Conservation (phyloP, 352 stramenopile species). For the Phytophthora pisi region DNA sequence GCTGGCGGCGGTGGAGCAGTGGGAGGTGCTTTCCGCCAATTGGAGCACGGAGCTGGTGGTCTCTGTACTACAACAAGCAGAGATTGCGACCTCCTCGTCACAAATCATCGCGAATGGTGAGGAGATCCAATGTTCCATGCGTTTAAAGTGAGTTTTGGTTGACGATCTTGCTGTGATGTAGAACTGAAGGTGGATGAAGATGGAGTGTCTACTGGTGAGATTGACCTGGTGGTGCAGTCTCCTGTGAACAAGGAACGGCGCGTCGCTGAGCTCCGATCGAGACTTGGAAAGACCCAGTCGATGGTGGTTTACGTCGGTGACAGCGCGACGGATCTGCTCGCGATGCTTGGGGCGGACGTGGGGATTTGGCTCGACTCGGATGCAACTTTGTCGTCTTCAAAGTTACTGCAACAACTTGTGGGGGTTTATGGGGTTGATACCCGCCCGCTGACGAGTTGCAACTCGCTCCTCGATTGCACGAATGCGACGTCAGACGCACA, state of each 20-base stretch:
- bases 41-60: conserved; percentile 64
- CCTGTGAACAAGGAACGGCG: conserved; percentile 56
- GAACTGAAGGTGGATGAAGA: conserved; percentile 53
- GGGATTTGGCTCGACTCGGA: conserved; percentile 45
- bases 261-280: conserved; percentile 27
- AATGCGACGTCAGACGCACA: background rate
- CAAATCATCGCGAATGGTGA: conserved; percentile 65
- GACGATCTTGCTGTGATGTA: conserved; percentile 20
- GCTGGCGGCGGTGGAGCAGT: conserved; percentile 25
- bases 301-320: conserved; percentile 69
- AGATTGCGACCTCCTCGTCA: background rate
- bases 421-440: conserved; percentile 41
- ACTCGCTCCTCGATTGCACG: conserved; percentile 24
- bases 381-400: conserved; percentile 9
- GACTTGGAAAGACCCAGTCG: background rate
- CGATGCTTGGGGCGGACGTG: conserved; percentile 66
- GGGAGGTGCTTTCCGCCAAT: conserved; percentile 67
- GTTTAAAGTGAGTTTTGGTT: background rate
- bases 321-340: conserved; percentile 69
- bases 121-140: background rate
- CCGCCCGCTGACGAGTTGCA: conserved; percentile 25
- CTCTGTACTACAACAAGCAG: conserved; percentile 24
- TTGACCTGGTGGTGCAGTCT: conserved; percentile 59
- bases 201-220: conserved; percentile 55
- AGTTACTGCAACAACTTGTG: conserved; percentile 29